These are phyloP conservation scores for Hamigera avellanea DNA, from an alignment of 495 filamentous ascomycete species.

Conservation along the genomic window DNA sequence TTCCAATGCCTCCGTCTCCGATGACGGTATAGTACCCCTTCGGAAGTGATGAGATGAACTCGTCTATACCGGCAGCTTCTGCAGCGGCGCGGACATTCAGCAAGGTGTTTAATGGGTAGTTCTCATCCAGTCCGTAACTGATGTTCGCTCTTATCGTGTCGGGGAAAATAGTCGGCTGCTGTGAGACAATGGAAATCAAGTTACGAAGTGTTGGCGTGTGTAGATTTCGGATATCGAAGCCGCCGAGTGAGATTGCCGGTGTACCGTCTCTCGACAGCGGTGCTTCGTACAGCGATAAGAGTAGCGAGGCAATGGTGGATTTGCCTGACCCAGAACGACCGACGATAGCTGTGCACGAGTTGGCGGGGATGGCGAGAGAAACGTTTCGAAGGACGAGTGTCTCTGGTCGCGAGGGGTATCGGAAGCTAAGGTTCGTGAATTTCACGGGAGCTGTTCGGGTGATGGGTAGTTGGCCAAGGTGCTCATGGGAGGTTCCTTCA, in stretches of 20 bases:
- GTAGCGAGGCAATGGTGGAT: slow-evolving; percentile 67
- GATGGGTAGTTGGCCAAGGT: slow-evolving; percentile 31
- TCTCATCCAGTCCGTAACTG: slow-evolving; percentile 51
- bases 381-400: slow-evolving; percentile 45
- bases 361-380: slow-evolving; percentile 44
- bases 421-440: slow-evolving; percentile 50
- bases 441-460: slow-evolving; percentile 45
- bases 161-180: slow-evolving; percentile 68
- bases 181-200: slow-evolving; percentile 65
- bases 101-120: slow-evolving; percentile 20
- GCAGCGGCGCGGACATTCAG: slow-evolving; percentile 48
- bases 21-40: slow-evolving; percentile 64
- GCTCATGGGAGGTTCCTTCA: slow-evolving; percentile 44
- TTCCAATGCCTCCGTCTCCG: slow-evolving; percentile 60
- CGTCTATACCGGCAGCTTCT: slow-evolving; percentile 59
- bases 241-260: slow-evolving; percentile 42
- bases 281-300: slow-evolving; percentile 55
- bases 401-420: slow-evolving; percentile 50
- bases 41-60: slow-evolving; percentile 65
- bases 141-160: slow-evolving; percentile 67
- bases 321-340: slow-evolving; percentile 82
- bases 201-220: slow-evolving; percentile 53
- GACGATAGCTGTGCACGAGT: slow-evolving; percentile 62
- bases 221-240: slow-evolving; percentile 40
- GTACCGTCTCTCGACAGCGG: slow-evolving; percentile 9